Percentiles rank a stretch among this genome's conserved stretches.
Evolutionary conservation across 2,329 filamentous ascomycete genomes (phyloP).

Genomic region (Thelonectria olida): DNA sequence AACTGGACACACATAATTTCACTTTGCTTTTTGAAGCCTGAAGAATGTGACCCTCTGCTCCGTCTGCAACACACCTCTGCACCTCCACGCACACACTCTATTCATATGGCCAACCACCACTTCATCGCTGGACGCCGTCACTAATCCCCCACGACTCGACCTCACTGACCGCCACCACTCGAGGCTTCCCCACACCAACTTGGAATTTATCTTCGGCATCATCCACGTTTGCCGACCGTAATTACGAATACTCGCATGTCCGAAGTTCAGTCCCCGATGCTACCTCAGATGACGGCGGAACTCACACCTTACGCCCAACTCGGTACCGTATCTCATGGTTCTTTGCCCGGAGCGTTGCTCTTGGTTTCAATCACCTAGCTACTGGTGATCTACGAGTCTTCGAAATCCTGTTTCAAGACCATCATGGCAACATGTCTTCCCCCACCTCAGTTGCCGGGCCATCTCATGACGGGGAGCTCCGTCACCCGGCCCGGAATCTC

Average conservation of each 20-base stretch:
- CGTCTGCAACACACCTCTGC: not conserved
- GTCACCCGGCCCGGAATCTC: constrained; percentile 13
- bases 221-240: constrained; percentile 13
- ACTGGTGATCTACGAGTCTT: not conserved
- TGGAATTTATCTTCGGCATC: constrained; percentile 4
- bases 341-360: not conserved
- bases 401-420: not conserved
- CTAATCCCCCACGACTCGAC: constrained; percentile 19
- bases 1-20: not conserved
- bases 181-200: constrained; percentile 5
- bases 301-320: not conserved
- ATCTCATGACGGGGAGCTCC: constrained; percentile 10
- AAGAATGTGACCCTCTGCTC: not conserved
- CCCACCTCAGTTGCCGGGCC: not conserved
- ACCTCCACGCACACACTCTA: not conserved
- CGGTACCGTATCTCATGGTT: not conserved
- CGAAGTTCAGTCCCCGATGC: not conserved
- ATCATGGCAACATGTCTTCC: not conserved
- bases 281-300: not conserved
- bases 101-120: not conserved
- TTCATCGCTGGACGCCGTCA: not conserved
- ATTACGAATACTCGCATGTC: constrained; percentile 17
- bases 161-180: constrained; percentile 11
- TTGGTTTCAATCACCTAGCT: not conserved
- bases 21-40: not conserved